phyloP scores from a whole-genome alignment of 805 yeast species.

The Candida loeiensis region DNA sequence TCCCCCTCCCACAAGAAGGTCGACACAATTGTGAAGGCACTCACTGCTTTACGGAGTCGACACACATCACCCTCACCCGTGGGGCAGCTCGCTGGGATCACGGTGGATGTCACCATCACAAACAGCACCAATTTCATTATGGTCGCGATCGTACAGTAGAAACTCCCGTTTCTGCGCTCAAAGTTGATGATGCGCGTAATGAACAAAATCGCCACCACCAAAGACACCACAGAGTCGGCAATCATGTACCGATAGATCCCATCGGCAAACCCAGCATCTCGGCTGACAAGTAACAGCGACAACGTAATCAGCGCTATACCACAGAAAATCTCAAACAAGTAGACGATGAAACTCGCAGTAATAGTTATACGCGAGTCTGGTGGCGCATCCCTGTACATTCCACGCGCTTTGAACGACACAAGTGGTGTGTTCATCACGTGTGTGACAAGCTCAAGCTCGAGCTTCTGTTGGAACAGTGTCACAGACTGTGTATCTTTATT shows the following conservation, averaged over 20 bases:
- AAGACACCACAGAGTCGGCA: slow-evolving; percentile 32
- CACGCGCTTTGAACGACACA: slow-evolving; percentile 19
- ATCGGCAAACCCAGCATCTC: slow-evolving; percentile 21
- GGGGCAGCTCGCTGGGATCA: slow-evolving; percentile 27
- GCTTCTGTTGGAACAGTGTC: slow-evolving; percentile 18
- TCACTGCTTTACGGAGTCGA: slow-evolving; percentile 30
- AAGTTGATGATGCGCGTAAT: slow-evolving; percentile 35
- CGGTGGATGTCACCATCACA: slow-evolving; percentile 23
- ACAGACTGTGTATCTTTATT: slow-evolving; percentile 14
- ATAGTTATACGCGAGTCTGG: slow-evolving; percentile 17
- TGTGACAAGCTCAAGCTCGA: slow-evolving; percentile 28
- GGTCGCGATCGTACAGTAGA: slow-evolving; percentile 34
- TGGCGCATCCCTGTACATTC: slow-evolving; percentile 12
- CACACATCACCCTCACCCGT: slow-evolving; percentile 19
- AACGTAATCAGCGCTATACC: slow-evolving; percentile 27
- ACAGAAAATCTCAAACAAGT: slow-evolving; percentile 27
- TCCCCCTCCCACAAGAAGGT: slow-evolving; percentile 38
- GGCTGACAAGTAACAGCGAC: slow-evolving; percentile 22
- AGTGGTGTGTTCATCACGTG: slow-evolving; percentile 34
- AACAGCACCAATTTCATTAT: slow-evolving; percentile 35
- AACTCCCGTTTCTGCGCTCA: slow-evolving; percentile 39
- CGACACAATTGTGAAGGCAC: slow-evolving; percentile 36
- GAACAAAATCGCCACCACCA: slow-evolving; percentile 33
- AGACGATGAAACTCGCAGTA: slow-evolving; percentile 27
- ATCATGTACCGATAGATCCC: slow-evolving; percentile 37